Base-by-base conservation (phyloP, 2,329 filamentous ascomycete species). In the Cladobotryum protrusum region DNA sequence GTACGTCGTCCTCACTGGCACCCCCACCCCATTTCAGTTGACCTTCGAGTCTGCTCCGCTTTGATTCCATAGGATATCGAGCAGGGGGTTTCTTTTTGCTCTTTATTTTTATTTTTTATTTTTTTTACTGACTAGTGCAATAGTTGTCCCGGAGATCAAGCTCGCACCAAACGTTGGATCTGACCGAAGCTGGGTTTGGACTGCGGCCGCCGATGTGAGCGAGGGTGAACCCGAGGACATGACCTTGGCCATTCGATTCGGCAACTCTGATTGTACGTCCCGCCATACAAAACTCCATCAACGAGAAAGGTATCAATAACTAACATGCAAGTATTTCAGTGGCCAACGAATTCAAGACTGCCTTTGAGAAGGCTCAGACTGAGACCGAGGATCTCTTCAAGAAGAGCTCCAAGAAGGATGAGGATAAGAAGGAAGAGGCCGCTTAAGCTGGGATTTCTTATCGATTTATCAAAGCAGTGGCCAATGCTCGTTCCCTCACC, bases 161-260 rank as follows among this genome's bases (percentile, higher is more conserved):
- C 86, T 99, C 57, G 92, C 88, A 55, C 90, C 93, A 73, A 99
- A 99, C 70, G 91, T 97, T 60, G 93, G 93, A 65, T 95, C 89
- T 64, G 93, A 99, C 78, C 87, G 93, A 71, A 95, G 87, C 76
- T 99, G 93, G 93, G 93, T 99, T 60, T 99, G 93, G 93, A 97
- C 96, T 67, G 92, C 91, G 53, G 87, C 91, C 52, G 93, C 93
- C 59, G 93, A 99, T 78, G 92, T 97, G 62, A 96, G 89, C 66
- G 93, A 99, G 79, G 93, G 93, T 55, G 92, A 96, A 77, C 87
- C 93, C 56, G 93, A 99, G 79, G 89, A 91, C 49, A 86, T 90
- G 65, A 99, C 93, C 49, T 81, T 99, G 64, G 93, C 93, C 58
- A 97, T 99, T 63, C 90, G 93, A 61, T 96, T 99, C 65, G 92